Conservation (phyloP, 441 rosid genomes). For the Syzygium syzygioides region DNA sequence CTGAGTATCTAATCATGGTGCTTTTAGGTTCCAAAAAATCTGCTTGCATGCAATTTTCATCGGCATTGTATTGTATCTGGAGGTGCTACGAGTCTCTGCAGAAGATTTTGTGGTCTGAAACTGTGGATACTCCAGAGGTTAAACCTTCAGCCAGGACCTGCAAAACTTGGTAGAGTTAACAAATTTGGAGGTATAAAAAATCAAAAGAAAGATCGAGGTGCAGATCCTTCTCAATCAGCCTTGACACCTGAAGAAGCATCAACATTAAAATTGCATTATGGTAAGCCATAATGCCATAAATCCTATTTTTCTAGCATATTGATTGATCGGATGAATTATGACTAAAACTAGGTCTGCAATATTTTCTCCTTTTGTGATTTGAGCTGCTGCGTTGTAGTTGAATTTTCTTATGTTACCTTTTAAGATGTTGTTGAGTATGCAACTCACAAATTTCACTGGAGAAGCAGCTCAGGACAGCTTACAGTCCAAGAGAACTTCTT, state of each 20-base stretch:
- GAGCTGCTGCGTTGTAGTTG: not conserved
- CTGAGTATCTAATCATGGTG: not conserved
- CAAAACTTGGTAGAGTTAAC: conserved; percentile 15
- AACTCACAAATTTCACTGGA: conserved; percentile 18
- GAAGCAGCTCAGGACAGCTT: conserved; percentile 12
- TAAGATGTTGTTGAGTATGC: not conserved
- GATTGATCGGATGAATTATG: not conserved
- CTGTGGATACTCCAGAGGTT: conserved; percentile 30
- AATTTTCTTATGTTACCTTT: not conserved
- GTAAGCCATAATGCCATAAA: conserved; percentile 9
- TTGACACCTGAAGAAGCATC: conserved; percentile 19
- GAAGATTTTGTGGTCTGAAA: conserved; percentile 43
- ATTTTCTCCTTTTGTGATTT: not conserved
- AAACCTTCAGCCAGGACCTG: conserved; percentile 17
- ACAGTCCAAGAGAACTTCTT: conserved; percentile 15
- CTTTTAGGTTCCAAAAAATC: conserved; percentile 23
- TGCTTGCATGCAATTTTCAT: conserved; percentile 4
- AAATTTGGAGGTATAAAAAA: conserved; percentile 29
- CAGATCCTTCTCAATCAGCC: conserved; percentile 24
- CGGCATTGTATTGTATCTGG: conserved; percentile 21
- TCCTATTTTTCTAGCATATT: not conserved
- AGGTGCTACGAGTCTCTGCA: conserved; percentile 30
- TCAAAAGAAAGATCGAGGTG: conserved; percentile 19
- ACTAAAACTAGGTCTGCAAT: not conserved
- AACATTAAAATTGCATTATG: conserved; percentile 11